Evolutionary conservation across 2,329 filamentous ascomycete genomes (phyloP).

Genomic region (Fusarium equiseti): DNA sequence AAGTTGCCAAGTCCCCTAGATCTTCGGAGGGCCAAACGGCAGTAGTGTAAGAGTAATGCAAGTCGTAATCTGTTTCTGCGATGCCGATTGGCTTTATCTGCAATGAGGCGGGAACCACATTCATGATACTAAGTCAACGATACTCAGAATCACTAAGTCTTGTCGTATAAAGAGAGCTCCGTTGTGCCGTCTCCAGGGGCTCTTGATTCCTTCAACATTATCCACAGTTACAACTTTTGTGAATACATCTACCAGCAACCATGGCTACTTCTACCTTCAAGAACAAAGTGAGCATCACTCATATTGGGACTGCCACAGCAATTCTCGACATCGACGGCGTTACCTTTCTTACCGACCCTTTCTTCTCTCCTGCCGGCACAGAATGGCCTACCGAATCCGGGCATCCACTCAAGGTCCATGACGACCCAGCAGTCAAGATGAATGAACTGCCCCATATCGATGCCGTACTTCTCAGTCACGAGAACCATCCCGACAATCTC

Average conservation of each 20-base stretch:
- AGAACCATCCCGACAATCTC: slow-evolving; percentile 12
- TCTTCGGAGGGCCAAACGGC: neutral
- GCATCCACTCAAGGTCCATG: neutral
- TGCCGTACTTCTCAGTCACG: slow-evolving; percentile 9
- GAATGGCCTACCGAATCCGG: neutral
- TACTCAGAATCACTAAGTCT: neutral
- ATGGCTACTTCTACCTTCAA: neutral
- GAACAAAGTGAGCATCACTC: neutral
- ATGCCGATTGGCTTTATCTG: neutral
- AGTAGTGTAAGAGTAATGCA: neutral
- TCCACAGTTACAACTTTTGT: accelerated
- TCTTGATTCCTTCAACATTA: accelerated
- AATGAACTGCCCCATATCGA: slow-evolving; percentile 5
- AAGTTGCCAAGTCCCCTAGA: neutral
- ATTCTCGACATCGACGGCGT: neutral
- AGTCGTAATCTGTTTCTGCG: neutral
- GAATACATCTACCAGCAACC: neutral
- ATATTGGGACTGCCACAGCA: neutral
- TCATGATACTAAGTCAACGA: neutral
- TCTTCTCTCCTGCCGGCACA: neutral
- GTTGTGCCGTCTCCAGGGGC: accelerated
- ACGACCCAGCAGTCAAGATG: neutral
- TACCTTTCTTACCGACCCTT: neutral
- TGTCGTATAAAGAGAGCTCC: neutral
- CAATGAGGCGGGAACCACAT: neutral